phyloP scores from a whole-genome alignment of 2,329 filamentous ascomycete genomes.

The Cryphonectria parasitica region DNA sequence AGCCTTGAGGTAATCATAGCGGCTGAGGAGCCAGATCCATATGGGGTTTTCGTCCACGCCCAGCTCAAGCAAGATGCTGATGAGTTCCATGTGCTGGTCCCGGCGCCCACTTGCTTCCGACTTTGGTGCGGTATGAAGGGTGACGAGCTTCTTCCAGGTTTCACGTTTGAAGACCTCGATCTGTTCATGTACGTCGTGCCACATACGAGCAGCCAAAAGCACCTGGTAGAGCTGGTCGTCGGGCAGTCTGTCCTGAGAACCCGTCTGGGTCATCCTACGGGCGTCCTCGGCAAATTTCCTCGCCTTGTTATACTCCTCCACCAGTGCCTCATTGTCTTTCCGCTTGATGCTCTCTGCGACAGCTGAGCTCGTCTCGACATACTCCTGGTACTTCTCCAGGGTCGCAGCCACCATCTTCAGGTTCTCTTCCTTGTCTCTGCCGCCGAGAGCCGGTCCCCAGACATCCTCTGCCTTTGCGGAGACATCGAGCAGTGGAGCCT shows the following conservation, averaged over 20 bases:
- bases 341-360: slow-evolving; percentile 86
- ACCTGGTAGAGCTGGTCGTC: slow-evolving; percentile 86
- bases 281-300: slow-evolving; percentile 81
- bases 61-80: slow-evolving; percentile 85
- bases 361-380: slow-evolving; percentile 78
- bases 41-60: slow-evolving; percentile 96
- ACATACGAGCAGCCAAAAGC: slow-evolving; percentile 88
- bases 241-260: slow-evolving; percentile 59
- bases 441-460: slow-evolving; percentile 92
- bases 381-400: slow-evolving; percentile 77
- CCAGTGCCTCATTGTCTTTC: slow-evolving; percentile 84
- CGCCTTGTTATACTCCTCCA: slow-evolving; percentile 86
- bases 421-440: slow-evolving; percentile 86
- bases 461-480: slow-evolving; percentile 95
- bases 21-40: slow-evolving; percentile 91
- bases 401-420: slow-evolving; percentile 77
- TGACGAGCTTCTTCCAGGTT: slow-evolving; percentile 79
- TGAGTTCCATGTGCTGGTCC: slow-evolving; percentile 89
- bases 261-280: slow-evolving; percentile 65
- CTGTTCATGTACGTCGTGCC: slow-evolving; percentile 89
- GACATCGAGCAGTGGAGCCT: slow-evolving; percentile 83
- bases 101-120: slow-evolving; percentile 60
- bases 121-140: slow-evolving; percentile 63
- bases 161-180: slow-evolving; percentile 87
- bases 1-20: slow-evolving; percentile 85